Conservation (phyloP, 345 rosid genomes). For the Viola odorata region DNA sequence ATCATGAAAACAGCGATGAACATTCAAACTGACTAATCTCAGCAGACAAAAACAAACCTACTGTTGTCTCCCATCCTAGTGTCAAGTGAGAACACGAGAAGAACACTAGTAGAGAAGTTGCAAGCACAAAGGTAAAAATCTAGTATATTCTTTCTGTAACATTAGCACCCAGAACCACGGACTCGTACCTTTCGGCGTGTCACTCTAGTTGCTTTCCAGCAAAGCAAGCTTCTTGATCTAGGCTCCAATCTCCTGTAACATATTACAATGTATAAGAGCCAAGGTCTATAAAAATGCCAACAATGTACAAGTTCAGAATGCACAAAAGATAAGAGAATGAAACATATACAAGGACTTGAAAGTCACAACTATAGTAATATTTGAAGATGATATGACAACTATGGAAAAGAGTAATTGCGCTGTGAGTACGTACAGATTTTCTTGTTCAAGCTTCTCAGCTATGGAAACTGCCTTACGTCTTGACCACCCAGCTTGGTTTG, state of each 20-base stretch:
- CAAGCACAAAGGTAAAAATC: too few species aligned
- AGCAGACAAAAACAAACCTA: too few species aligned
- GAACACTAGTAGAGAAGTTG: too few species aligned
- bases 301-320: neutral
- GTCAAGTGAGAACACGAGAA: too few species aligned
- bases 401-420: neutral
- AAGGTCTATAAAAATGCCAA: neutral
- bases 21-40: too few species aligned
- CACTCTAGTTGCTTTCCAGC: slow-evolving; percentile 75
- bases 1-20: too few species aligned
- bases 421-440: slow-evolving; percentile 64
- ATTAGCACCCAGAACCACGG: too few species aligned
- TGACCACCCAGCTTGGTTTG: slow-evolving; percentile 68
- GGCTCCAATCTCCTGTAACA: slow-evolving; percentile 83
- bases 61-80: too few species aligned
- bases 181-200: slow-evolving; percentile 65
- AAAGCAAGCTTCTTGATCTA: slow-evolving; percentile 73
- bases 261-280: slow-evolving; percentile 5
- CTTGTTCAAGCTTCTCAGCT: slow-evolving; percentile 94
- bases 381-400: neutral
- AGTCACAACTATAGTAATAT: neutral
- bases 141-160: too few species aligned
- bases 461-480: slow-evolving; percentile 75
- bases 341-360: neutral
- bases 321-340: neutral